These are phyloP conservation scores for Zymoseptoria ardabiliae DNA, from an alignment of 2,329 filamentous ascomycete genomes.

Conservation along the genomic window DNA sequence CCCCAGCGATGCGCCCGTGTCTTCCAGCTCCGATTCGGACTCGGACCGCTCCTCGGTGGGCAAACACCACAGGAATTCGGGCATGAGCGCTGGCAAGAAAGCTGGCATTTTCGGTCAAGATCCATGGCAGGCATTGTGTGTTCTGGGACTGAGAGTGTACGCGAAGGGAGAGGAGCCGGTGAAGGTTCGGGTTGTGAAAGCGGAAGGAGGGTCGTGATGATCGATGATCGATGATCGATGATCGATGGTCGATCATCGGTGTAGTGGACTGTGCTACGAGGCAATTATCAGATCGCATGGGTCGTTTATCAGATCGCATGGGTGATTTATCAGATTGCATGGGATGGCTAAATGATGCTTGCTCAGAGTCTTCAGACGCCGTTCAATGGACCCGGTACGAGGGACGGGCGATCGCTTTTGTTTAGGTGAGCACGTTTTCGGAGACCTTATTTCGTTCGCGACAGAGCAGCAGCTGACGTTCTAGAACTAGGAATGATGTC, in stretches of 20 bases:
- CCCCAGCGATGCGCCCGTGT: constrained; percentile 18
- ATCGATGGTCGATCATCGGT: background rate
- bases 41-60: background rate
- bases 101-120: constrained; percentile 42
- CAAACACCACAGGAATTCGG: background rate
- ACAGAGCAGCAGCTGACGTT: no score
- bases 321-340: background rate
- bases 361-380: no score
- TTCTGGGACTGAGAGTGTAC: constrained; percentile 53
- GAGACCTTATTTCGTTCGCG: no score
- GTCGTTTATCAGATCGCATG: background rate
- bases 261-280: background rate
- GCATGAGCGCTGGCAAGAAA: constrained; percentile 12
- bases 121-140: constrained; percentile 56
- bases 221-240: background rate
- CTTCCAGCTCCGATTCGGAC: constrained; percentile 2
- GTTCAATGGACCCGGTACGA: no score
- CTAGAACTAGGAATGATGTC: no score
- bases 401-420: background rate
- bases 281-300: background rate
- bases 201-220: constrained; percentile 28
- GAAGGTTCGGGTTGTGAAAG: constrained; percentile 46
- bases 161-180: constrained; percentile 42
- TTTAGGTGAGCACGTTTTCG: background rate
- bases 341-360: no score